Percentiles rank a stretch among this genome's conserved stretches.
phyloP scores from a whole-genome alignment of 129 eudicot species.

The Calendula officinalis region DNA sequence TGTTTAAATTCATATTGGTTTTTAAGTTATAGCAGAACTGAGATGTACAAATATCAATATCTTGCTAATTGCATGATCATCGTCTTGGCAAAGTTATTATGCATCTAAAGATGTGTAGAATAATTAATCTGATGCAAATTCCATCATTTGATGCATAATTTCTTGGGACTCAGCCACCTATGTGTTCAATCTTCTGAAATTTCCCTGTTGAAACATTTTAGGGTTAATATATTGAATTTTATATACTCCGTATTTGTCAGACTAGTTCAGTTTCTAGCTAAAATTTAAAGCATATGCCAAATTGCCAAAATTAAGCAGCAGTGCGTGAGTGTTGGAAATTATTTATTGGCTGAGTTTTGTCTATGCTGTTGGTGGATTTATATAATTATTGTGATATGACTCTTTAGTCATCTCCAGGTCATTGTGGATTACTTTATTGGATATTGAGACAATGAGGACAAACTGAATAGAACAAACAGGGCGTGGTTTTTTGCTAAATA shows the following conservation, averaged over 20 bases:
- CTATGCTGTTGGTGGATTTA: neutral
- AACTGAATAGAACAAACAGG: neutral
- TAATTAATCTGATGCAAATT: neutral
- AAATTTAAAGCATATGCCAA: neutral
- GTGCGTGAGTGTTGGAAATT: neutral
- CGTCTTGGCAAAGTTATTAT: no score
- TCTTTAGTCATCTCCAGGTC: slow-evolving; percentile 12
- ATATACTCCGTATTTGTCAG: slow-evolving; percentile 2
- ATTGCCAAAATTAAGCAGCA: no score
- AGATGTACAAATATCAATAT: no score
- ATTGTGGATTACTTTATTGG: slow-evolving; percentile 2
- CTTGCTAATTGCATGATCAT: no score
- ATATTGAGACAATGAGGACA: neutral
- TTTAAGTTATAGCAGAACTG: neutral
- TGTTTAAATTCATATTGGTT: neutral
- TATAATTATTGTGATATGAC: neutral
- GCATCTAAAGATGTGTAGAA: neutral
- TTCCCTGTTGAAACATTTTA: neutral
- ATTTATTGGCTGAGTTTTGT: neutral
- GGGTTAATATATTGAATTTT: slow-evolving; percentile 6
- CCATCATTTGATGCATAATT: neutral
- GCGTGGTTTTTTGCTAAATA: neutral
- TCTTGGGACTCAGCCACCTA: neutral
- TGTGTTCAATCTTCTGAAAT: neutral
- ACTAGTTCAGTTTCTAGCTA: neutral